A percentile compares a stretch with the other conserved stretches of the same genome.
phyloP scores from a whole-genome alignment of 371 early-diverging fungal species.

The Mucor mucedo region DNA sequence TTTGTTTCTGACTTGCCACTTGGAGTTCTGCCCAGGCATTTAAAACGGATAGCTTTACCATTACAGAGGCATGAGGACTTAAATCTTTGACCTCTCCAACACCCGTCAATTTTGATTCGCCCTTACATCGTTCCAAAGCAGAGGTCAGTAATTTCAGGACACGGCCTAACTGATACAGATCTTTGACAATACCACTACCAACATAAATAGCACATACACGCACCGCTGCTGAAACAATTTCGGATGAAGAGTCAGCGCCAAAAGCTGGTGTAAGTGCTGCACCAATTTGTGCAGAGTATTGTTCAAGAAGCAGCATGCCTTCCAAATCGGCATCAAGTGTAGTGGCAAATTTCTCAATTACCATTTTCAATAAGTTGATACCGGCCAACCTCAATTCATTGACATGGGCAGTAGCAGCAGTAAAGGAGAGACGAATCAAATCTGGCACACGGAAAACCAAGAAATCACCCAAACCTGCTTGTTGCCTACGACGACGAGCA shows the following conservation, averaged over 20 bases:
- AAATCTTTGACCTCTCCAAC: constrained; percentile 66
- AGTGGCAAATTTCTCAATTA: constrained; percentile 71
- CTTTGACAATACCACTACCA: constrained; percentile 83
- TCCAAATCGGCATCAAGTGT: constrained; percentile 83
- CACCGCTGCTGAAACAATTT: constrained; percentile 80
- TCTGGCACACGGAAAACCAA: constrained; percentile 81
- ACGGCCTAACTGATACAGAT: constrained; percentile 75
- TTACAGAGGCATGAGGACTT: constrained; percentile 75
- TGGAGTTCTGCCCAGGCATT: constrained; percentile 87
- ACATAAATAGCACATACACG: constrained; percentile 85
- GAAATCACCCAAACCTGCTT: constrained; percentile 69
- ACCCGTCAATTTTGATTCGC: constrained; percentile 57
- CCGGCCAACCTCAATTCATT: constrained; percentile 83
- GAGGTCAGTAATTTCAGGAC: constrained; percentile 74
- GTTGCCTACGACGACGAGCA: constrained; percentile 63
- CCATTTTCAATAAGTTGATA: constrained; percentile 69
- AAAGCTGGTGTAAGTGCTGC: constrained; percentile 90
- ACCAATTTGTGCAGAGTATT: constrained; percentile 90
- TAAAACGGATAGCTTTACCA: constrained; percentile 80
- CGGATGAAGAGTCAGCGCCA: constrained; percentile 75
- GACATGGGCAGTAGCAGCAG: constrained; percentile 83
- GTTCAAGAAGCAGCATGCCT: constrained; percentile 80
- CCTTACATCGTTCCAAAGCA: constrained; percentile 74
- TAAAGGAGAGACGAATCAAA: constrained; percentile 85
- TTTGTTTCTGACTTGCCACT: constrained; percentile 62